Percentiles rank a stretch among this genome's conserved stretches.
Conservation (phyloP, 2,329 filamentous ascomycete genomes). For the Paramyrothecium sp. region DNA sequence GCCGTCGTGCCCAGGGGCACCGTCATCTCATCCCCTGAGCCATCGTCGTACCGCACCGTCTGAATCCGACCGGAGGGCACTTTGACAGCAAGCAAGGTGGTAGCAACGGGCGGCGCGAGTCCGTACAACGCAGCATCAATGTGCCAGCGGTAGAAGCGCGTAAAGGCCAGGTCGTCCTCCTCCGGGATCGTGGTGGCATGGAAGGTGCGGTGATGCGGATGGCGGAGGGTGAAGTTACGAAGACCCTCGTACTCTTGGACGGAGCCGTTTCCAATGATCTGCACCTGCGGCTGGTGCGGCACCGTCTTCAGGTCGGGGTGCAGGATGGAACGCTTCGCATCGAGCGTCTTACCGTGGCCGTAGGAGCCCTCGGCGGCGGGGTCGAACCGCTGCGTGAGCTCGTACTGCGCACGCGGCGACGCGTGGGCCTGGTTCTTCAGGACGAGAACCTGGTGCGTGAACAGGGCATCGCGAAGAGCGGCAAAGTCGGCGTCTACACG, state of each 20-base stretch:
- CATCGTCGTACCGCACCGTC: slow-evolving; percentile 72
- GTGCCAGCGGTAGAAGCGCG: slow-evolving; percentile 74
- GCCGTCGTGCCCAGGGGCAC: slow-evolving; percentile 76
- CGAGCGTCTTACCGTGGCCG: slow-evolving; percentile 74
- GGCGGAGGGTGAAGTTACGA: slow-evolving; percentile 63
- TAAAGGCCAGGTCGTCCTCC: slow-evolving; percentile 46
- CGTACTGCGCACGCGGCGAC: slow-evolving; percentile 6
- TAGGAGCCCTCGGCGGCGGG: slow-evolving; percentile 62
- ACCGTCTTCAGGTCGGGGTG: slow-evolving; percentile 81
- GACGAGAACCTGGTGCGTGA: slow-evolving; percentile 7
- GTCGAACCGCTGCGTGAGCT: slow-evolving; percentile 70
- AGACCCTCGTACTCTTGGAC: slow-evolving; percentile 70
- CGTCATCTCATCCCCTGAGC: slow-evolving; percentile 60
- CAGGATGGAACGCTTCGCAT: slow-evolving; percentile 62
- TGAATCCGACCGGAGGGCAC: slow-evolving; percentile 67
- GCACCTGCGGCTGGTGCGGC: slow-evolving; percentile 71
- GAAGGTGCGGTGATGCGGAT: slow-evolving; percentile 78
- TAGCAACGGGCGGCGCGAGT: slow-evolving; percentile 71
- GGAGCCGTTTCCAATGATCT: slow-evolving; percentile 76
- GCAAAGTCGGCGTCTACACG: slow-evolving; percentile 5
- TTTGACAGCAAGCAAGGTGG: slow-evolving; percentile 69
- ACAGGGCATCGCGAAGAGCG: background rate
- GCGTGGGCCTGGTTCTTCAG: slow-evolving; percentile 7
- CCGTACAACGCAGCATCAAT: slow-evolving; percentile 77
- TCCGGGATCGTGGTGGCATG: slow-evolving; percentile 63